Evolutionary conservation across 2,329 filamentous ascomycete genomes (phyloP), one percentile per base, ranked within the genome.

Genomic region (Pyrenochaeta sp.): DNA sequence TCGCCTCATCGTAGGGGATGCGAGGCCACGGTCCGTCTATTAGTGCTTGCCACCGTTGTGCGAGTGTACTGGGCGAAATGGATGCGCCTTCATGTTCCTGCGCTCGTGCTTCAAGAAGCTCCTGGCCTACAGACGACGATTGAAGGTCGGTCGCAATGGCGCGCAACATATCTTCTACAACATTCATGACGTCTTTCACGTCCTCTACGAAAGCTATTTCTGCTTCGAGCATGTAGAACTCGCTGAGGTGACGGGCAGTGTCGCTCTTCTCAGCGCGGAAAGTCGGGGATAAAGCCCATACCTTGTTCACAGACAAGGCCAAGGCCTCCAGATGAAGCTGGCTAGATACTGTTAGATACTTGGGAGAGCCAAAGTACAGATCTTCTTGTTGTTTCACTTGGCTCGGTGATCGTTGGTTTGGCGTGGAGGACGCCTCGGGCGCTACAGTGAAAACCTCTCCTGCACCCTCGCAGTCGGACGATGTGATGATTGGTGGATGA

Each of bases 201-300:
- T 88, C 81, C 46, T 91, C 84, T 42, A 90, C 86, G 75, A 97
- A 97, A 70, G 88, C 90, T 74, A 93, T 82, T 77, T 99, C 95
- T 15, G 90, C 93, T 78, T 99, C 95, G 2, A 99, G 86, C 95
- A 99, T 98, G 80, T 98, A 98, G 72, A 99, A 98, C 74, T 99
- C 95, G 80, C 92, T 97, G 60, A 99, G 83, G 78, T 99, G 95
- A 28, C 95, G 88, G 5, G 93, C 89, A 0, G 95, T 98, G 72
- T 98, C 93, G 78, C 93, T 97, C 61, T 76, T 77, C 42, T 77
- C 95, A 3, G 95, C 95, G 37, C 95, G 88, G 74, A 99, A 99
- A 0, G 93, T 96, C 2, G 95, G 95, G 4, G 93, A 95, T 10
- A 99, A 80, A 1, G 93, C 91, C 93, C 95, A 99, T 7, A 98